Percentiles rank a stretch among this genome's conserved stretches.
Evolutionary conservation across 139 green algal genomes (phyloP).

Genomic region (Edaphochlamys debaryana): DNA sequence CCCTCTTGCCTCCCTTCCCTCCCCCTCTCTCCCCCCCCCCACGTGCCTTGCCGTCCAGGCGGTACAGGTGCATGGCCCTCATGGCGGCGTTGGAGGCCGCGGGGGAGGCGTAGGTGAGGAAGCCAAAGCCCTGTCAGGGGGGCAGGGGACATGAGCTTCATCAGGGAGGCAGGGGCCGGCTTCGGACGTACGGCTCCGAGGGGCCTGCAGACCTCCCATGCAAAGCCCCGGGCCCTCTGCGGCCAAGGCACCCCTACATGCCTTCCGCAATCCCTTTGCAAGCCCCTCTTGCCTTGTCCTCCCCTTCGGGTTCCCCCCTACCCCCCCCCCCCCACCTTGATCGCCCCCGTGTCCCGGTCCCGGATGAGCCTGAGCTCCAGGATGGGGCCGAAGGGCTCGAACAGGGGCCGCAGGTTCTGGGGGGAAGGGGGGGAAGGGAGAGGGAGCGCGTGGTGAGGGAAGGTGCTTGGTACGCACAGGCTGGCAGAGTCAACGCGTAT

Average conservation of each 20-base stretch:
- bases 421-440: conserved; percentile 46
- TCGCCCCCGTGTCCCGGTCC: conserved; percentile 55
- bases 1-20: conserved; percentile 6
- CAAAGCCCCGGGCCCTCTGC: too few relatives aligned
- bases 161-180: too few relatives aligned
- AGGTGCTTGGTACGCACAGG: too few relatives aligned
- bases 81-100: conserved; percentile 22
- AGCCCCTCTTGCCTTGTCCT: too few relatives aligned
- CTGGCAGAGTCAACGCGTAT: too few relatives aligned
- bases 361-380: conserved; percentile 64
- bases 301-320: too few relatives aligned
- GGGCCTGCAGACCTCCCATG: too few relatives aligned
- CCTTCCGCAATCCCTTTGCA: too few relatives aligned
- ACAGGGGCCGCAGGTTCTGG: conserved; percentile 69
- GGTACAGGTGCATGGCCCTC: conserved; percentile 55
- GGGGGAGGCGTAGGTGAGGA: conserved; percentile 58
- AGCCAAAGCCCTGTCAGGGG: conserved; percentile 49
- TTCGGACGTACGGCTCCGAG: too few relatives aligned
- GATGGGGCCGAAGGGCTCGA: conserved; percentile 62
- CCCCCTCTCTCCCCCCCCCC: too few relatives aligned
- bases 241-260: too few relatives aligned
- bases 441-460: too few relatives aligned
- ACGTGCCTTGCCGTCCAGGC: conserved; percentile 60
- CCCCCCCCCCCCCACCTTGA: conserved; percentile 47
- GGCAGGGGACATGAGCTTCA: not conserved